phyloP scores from a whole-genome alignment of 768 basidiomycete species.

The Holtermanniella nyarrowii region DNA sequence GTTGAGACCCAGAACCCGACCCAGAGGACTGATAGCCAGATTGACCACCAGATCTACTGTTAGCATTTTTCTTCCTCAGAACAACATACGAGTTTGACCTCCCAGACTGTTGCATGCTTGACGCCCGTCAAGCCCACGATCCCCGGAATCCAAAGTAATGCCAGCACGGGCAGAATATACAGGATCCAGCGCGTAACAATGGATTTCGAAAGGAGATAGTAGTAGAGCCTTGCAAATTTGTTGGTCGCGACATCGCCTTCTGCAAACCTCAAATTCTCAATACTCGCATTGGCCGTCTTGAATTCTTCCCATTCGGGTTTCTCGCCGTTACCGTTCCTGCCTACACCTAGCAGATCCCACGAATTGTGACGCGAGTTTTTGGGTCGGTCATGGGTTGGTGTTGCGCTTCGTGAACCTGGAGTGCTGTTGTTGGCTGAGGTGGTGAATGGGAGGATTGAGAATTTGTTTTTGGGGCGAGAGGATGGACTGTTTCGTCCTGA shows the following conservation, averaged over 20 bases:
- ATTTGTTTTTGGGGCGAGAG: neutral
- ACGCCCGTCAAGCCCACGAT: conserved; percentile 55
- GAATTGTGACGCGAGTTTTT: neutral
- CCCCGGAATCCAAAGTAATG: conserved; percentile 43
- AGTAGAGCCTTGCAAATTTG: conserved; percentile 52
- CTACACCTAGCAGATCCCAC: conserved; percentile 30
- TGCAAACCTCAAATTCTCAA: conserved; percentile 37
- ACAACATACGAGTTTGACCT: conserved; percentile 34
- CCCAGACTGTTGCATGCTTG: conserved; percentile 49
- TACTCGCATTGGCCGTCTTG: conserved; percentile 31
- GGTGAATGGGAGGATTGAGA: neutral
- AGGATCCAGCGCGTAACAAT: conserved; percentile 70
- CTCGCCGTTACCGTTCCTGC: conserved; percentile 9
- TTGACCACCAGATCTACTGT: conserved; percentile 62
- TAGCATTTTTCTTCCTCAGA: conserved; percentile 39
- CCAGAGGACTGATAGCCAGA: conserved; percentile 76
- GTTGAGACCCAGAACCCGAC: conserved; percentile 71
- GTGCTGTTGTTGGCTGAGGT: neutral
- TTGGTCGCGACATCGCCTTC: conserved; percentile 40
- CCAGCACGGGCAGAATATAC: conserved; percentile 61
- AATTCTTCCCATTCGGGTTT: conserved; percentile 40
- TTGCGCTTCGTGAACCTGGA: neutral
- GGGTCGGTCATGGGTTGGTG: neutral
- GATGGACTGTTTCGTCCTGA: neutral
- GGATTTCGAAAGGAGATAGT: conserved; percentile 63